Conservation (phyloP, 1,284 basidiomycete species). For the Tylopilus sp. region DNA sequence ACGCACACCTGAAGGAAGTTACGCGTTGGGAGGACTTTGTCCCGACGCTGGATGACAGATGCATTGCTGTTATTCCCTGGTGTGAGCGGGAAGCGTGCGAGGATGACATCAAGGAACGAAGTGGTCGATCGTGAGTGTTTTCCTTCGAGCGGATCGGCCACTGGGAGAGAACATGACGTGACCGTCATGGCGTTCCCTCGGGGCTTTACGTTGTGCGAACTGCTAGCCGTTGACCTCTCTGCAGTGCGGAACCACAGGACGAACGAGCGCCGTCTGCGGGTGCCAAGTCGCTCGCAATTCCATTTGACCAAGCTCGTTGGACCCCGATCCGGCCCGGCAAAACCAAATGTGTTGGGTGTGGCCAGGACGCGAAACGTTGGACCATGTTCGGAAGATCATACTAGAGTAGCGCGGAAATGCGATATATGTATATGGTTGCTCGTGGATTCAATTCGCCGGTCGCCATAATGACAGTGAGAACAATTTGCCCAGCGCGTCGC, state of each 20-base stretch:
- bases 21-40: conserved; percentile 92
- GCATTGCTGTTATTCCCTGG: conserved; percentile 91
- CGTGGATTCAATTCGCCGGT: background rate
- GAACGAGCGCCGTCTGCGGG: conserved; percentile 97
- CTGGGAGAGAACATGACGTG: background rate
- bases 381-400: conserved; percentile 88
- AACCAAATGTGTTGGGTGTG: conserved; percentile 85
- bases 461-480: background rate
- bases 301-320: conserved; percentile 88
- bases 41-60: conserved; percentile 86
- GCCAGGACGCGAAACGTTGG: conserved; percentile 85
- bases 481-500: no score
- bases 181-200: background rate
- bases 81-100: conserved; percentile 94
- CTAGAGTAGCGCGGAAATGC: conserved; percentile 27
- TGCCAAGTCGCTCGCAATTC: conserved; percentile 96
- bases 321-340: conserved; percentile 71
- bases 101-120: conserved; percentile 97
- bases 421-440: background rate
- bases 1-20: conserved; percentile 70
- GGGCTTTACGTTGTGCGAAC: background rate
- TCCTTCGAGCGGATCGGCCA: background rate
- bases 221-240: conserved; percentile 10
- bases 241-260: conserved; percentile 80
- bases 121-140: conserved; percentile 72